These are phyloP conservation scores for Otatea glauca DNA, from an alignment of 176 grass and related monocot species.

Conservation along the genomic window DNA sequence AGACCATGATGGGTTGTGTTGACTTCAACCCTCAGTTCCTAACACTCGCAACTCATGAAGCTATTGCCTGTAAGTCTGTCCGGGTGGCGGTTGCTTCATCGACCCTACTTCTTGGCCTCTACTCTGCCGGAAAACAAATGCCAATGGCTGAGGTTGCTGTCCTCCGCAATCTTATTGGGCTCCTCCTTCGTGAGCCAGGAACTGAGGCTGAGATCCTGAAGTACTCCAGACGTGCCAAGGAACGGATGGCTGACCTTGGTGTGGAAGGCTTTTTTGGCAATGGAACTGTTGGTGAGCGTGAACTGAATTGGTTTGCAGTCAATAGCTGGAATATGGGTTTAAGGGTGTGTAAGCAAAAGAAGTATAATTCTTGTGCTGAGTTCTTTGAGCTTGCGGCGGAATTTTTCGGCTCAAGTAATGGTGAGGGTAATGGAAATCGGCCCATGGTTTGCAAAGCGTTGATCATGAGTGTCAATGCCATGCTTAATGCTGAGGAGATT, in stretches of 20 bases:
- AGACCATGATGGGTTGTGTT: constrained; percentile 70
- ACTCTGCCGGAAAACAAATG: constrained; percentile 69
- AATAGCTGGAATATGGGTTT: constrained; percentile 73
- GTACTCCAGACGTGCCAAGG: constrained; percentile 65
- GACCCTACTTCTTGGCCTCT: constrained; percentile 71
- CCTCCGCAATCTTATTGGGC: constrained; percentile 75
- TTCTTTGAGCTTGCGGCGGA: constrained; percentile 84
- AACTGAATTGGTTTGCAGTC: constrained; percentile 83
- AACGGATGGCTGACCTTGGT: constrained; percentile 66
- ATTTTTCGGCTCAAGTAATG: constrained; percentile 53
- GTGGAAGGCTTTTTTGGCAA: constrained; percentile 70
- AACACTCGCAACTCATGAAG: constrained; percentile 75
- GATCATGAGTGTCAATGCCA: constrained; percentile 66
- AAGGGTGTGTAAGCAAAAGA: constrained; percentile 58
- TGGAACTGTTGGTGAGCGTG: constrained; percentile 61
- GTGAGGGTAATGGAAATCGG: constrained; percentile 52
- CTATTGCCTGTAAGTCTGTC: constrained; percentile 65
- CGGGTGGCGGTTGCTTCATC: constrained; percentile 68
- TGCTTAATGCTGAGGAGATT: constrained; percentile 63
- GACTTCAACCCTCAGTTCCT: constrained; percentile 87
- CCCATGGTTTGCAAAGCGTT: constrained; percentile 72
- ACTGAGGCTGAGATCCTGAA: constrained; percentile 81
- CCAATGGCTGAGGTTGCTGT: constrained; percentile 74
- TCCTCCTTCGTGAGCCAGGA: constrained; percentile 61
- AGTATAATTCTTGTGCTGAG: constrained; percentile 59